Evolutionary conservation across 345 rosid genomes (phyloP).

Genomic region (Salix dunnii): DNA sequence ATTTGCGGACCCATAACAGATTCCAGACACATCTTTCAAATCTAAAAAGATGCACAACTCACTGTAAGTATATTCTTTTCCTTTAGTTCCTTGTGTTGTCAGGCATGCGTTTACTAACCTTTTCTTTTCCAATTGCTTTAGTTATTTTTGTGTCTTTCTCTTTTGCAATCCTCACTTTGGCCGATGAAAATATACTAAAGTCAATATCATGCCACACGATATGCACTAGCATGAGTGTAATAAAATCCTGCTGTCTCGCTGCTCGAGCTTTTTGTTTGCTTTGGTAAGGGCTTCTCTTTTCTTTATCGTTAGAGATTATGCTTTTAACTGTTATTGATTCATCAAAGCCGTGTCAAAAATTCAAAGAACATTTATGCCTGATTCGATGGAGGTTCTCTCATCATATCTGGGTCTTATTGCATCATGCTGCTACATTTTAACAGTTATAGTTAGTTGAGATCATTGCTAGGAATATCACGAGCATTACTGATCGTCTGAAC

Average conservation of each 20-base stretch:
- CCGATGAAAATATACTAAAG: background rate
- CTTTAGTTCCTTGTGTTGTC: background rate
- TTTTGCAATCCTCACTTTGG: background rate
- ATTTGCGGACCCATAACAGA: slow-evolving; percentile 32
- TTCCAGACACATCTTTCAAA: background rate
- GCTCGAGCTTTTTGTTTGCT: background rate
- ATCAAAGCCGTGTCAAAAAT: too few relatives aligned
- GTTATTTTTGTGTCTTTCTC: background rate
- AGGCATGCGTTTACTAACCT: slow-evolving; percentile 15
- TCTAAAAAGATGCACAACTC: background rate
- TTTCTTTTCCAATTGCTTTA: background rate
- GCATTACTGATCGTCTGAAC: too few relatives aligned
- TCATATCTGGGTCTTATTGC: too few relatives aligned
- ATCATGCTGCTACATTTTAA: too few relatives aligned
- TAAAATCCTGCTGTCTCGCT: background rate
- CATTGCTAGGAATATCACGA: too few relatives aligned
- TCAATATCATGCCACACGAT: background rate
- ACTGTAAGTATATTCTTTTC: slow-evolving; percentile 31
- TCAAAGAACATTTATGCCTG: too few relatives aligned
- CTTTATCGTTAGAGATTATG: too few relatives aligned
- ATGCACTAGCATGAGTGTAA: background rate
- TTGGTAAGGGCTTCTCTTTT: background rate
- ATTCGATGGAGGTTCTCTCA: too few relatives aligned
- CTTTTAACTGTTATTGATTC: too few relatives aligned
- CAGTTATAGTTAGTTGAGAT: too few relatives aligned